Conservation (phyloP, 2,329 filamentous ascomycete species). For the Penicillium sp. region DNA sequence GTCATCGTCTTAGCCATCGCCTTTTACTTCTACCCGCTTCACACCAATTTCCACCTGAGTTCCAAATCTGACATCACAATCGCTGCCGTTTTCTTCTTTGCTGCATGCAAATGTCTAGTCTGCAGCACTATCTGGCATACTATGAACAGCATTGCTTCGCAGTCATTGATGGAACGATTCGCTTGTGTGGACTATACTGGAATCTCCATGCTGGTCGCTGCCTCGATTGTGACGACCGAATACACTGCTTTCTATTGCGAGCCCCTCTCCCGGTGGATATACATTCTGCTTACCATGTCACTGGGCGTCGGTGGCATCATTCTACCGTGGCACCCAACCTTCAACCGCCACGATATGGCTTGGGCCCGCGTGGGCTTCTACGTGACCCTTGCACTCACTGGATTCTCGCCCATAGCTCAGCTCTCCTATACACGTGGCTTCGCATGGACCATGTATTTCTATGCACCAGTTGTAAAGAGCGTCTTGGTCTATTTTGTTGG, state of each 20-base stretch:
- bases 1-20: conserved; percentile 82
- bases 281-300: conserved; percentile 76
- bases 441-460: conserved; percentile 84
- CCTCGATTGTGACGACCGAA: conserved; percentile 96
- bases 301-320: conserved; percentile 86
- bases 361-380: conserved; percentile 93
- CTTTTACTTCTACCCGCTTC: conserved; percentile 93
- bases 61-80: conserved; percentile 87
- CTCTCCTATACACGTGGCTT: conserved; percentile 73
- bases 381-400: conserved; percentile 79
- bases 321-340: conserved; percentile 91
- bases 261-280: conserved; percentile 77
- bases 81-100: conserved; percentile 92
- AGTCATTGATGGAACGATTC: conserved; percentile 86
- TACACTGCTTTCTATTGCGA: conserved; percentile 99
- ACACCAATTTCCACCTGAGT: conserved; percentile 79
- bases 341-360: conserved; percentile 89
- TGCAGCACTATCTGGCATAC: conserved; percentile 98
- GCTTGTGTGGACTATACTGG: conserved; percentile 98
- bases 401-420: conserved; percentile 84
- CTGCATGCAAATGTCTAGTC: conserved; percentile 88
- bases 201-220: conserved; percentile 86
- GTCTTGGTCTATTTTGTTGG: conserved; percentile 81
- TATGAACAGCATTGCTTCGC: conserved; percentile 93
- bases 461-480: conserved; percentile 81